These are phyloP conservation scores for Apiospora kogelbergensis DNA, from an alignment of 2,329 filamentous ascomycete genomes.

Conservation along the genomic window DNA sequence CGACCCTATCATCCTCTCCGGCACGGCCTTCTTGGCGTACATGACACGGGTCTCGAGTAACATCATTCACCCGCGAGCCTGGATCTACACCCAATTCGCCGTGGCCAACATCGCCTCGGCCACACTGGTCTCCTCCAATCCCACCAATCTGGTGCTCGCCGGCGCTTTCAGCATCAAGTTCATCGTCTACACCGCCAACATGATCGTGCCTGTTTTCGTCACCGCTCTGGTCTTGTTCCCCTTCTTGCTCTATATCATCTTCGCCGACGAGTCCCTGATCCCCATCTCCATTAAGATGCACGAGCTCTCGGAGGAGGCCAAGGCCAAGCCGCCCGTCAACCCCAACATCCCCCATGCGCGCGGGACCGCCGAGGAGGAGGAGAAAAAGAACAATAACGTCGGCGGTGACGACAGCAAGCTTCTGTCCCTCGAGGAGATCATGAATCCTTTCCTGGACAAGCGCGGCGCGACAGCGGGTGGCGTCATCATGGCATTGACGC, in stretches of 20 bases:
- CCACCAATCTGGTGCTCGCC: conserved; percentile 73
- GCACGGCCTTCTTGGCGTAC: conserved; percentile 73
- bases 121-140: conserved; percentile 75
- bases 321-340: conserved; percentile 60
- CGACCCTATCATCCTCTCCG: conserved; percentile 73
- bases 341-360: conserved; percentile 69
- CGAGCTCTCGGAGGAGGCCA: conserved; percentile 59
- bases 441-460: conserved; percentile 74
- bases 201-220: conserved; percentile 70
- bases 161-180: conserved; percentile 73
- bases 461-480: conserved; percentile 63
- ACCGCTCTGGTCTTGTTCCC: conserved; percentile 69
- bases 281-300: conserved; percentile 68
- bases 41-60: conserved; percentile 76
- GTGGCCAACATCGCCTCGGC: conserved; percentile 73
- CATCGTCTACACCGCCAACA: conserved; percentile 73
- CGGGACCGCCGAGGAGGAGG: conserved; percentile 53
- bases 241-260: conserved; percentile 68
- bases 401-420: conserved; percentile 52
- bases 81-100: conserved; percentile 73
- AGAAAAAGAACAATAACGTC: conserved; percentile 38
- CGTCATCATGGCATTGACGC: conserved; percentile 64
- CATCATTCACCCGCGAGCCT: conserved; percentile 68
- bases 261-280: conserved; percentile 62
- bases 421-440: conserved; percentile 68